Base-by-base conservation (phyloP, 139 green algal genomes). In the Picochlorum sp. region DNA sequence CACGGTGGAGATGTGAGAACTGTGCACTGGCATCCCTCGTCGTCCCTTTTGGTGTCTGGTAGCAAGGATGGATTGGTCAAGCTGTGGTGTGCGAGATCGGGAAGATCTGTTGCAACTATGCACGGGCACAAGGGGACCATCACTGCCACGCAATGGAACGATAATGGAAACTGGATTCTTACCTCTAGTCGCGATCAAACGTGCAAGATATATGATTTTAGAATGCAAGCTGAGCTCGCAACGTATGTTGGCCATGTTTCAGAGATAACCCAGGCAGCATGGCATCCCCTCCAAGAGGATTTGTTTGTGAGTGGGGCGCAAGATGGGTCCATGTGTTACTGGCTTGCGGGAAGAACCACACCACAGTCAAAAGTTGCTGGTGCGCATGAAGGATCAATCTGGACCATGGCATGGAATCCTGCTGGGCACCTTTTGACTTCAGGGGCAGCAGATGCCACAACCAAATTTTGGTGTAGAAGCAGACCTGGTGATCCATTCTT, bases 1-100 rank as follows among this genome's bases (percentile, higher is more conserved):
- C 89, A 97, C 57, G 83, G 87, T 31, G 88, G 89, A 24, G 89
- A 97, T 61, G 89, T 96, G 32, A 90, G 86, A 40, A 74, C 57
- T 53, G 82, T 88, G 44, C 80, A 95, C 41, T 97, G 90, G 90
- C 90, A 97, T 67, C 90, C 91, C 0, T 30, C 8, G 20, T 84
- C 83, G 62, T 73, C 69, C 2, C 57, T 96, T 36, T 30, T 97
- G 1, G 90, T 87, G 12, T 86, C 72, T 24, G 73, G 64, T 43
- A 73, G 56, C 64, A 95, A 96, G 72, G 90, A 97, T 59, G 74
- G 56, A 0, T 70, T 92, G 47, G 69, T 95, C 25, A 97, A 97
- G 75, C 71, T 97, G 56, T 97, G 90, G 90, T 89, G 93, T 67
- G 64, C 83, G 1, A 59, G 75, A 16, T 36, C 49, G 6, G 86